These are phyloP conservation scores for Exobasidium rhododendri DNA, from an alignment of 1,284 basidiomycete genomes.

Conservation along the genomic window DNA sequence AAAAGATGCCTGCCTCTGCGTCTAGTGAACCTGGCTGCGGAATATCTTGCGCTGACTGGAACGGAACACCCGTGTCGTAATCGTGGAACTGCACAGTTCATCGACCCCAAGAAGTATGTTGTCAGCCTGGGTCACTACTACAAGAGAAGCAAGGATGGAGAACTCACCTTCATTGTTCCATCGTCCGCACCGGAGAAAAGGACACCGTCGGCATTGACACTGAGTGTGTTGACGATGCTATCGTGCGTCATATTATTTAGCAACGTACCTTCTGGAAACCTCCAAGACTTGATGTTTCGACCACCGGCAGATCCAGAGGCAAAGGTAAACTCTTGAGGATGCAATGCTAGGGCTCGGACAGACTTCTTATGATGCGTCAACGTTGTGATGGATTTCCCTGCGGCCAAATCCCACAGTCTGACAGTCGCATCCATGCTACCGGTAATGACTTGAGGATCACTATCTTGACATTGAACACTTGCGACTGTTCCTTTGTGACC, in stretches of 20 bases:
- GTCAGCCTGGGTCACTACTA: too few relatives aligned
- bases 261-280: constrained; percentile 90
- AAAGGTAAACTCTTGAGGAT: constrained; percentile 93
- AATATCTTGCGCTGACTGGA: constrained; percentile 88
- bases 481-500: constrained; percentile 94
- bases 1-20: constrained; percentile 84
- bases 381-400: constrained; percentile 90
- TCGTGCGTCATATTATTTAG: constrained; percentile 96
- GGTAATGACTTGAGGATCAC: constrained; percentile 95
- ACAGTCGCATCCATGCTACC: constrained; percentile 98
- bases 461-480: constrained; percentile 88
- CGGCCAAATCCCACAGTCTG: constrained; percentile 96
- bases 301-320: constrained; percentile 90
- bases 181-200: constrained; percentile 75
- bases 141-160: not conserved
- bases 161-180: constrained; percentile 25
- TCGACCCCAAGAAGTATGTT: too few relatives aligned
- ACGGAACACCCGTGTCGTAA: constrained; percentile 87
- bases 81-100: constrained; percentile 60
- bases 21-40: constrained; percentile 96
- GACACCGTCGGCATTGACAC: constrained; percentile 90
- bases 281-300: constrained; percentile 99
- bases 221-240: constrained; percentile 92
- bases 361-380: constrained; percentile 97
- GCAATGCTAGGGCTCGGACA: constrained; percentile 85